A percentile compares a stretch with the other conserved stretches of the same genome.
Conservation (phyloP, 2,329 filamentous ascomycete species). For the Dactylellina cionopaga region DNA sequence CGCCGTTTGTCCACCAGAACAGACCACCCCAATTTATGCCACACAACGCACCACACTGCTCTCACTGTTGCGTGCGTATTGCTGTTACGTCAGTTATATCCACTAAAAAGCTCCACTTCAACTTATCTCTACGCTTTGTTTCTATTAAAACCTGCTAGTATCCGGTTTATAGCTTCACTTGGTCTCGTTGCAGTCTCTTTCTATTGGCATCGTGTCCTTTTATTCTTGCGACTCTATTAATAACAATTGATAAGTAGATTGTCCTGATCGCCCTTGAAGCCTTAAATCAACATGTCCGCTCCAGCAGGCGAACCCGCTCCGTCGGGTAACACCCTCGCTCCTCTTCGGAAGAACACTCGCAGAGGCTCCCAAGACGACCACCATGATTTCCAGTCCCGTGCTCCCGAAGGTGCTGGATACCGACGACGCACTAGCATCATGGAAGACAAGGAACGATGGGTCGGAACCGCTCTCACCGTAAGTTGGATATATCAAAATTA, state of each 20-base stretch:
- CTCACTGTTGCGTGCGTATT: neutral
- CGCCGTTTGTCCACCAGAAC: slow-evolving; percentile 10
- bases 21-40: slow-evolving; percentile 29
- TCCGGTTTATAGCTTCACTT: too few relatives aligned
- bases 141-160: too few relatives aligned
- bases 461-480: slow-evolving; percentile 48
- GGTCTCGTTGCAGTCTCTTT: too few relatives aligned
- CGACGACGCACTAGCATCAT: slow-evolving; percentile 48
- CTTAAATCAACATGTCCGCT: slow-evolving; percentile 40
- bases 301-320: neutral
- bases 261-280: slow-evolving; percentile 1
- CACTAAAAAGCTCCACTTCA: neutral
- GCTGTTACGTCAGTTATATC: slow-evolving; percentile 40
- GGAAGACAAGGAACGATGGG: slow-evolving; percentile 52
- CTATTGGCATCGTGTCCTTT: too few relatives aligned
- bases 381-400: slow-evolving; percentile 46
- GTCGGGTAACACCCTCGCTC: neutral
- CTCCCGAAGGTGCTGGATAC: slow-evolving; percentile 44
- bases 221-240: slow-evolving; percentile 20
- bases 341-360: slow-evolving; percentile 26
- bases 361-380: slow-evolving; percentile 40
- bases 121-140: too few relatives aligned
- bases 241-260: slow-evolving; percentile 13
- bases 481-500: neutral
- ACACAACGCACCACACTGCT: slow-evolving; percentile 28